Evolutionary conservation across 2,329 filamentous ascomycete genomes (phyloP).

Genomic region (Verticillium albo-atrum): DNA sequence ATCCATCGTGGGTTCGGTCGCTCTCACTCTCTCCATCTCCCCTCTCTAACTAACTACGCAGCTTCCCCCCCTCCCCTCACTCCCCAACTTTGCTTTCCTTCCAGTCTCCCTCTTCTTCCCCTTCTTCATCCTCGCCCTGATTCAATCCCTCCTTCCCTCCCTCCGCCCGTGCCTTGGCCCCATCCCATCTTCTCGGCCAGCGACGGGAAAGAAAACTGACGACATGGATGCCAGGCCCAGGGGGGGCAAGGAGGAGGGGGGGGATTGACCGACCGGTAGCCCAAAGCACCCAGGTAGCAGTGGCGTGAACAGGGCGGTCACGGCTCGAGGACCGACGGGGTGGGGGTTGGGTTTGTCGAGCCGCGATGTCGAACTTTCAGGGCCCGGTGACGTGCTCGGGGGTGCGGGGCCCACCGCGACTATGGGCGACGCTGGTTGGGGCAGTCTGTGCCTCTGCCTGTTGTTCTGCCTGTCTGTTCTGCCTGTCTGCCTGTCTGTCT

Average conservation of each 20-base stretch:
- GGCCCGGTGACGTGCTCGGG: slow-evolving; percentile 4
- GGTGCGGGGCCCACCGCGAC: background rate
- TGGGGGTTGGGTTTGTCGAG: background rate
- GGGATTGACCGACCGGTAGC: background rate
- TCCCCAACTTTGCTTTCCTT: too few relatives aligned
- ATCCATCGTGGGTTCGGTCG: background rate
- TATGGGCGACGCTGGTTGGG: background rate
- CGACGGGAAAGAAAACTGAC: background rate
- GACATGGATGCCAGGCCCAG: background rate
- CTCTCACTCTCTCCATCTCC: too few relatives aligned
- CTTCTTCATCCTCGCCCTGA: background rate
- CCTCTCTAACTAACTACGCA: too few relatives aligned
- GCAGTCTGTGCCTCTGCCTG: background rate
- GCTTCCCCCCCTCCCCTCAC: background rate
- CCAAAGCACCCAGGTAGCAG: background rate
- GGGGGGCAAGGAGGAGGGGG: background rate
- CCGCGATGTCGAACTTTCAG: slow-evolving; percentile 3
- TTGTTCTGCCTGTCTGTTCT: too few relatives aligned
- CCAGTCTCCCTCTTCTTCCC: background rate
- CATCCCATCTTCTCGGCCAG: background rate
- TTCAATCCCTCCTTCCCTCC: background rate
- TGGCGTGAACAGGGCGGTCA: background rate
- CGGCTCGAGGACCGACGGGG: background rate
- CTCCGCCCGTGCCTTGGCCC: background rate
- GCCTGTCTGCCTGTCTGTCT: too few relatives aligned